Evolutionary conservation across 164 flowering plant species (phyloP).

Genomic region (Macadamia tetraphylla): DNA sequence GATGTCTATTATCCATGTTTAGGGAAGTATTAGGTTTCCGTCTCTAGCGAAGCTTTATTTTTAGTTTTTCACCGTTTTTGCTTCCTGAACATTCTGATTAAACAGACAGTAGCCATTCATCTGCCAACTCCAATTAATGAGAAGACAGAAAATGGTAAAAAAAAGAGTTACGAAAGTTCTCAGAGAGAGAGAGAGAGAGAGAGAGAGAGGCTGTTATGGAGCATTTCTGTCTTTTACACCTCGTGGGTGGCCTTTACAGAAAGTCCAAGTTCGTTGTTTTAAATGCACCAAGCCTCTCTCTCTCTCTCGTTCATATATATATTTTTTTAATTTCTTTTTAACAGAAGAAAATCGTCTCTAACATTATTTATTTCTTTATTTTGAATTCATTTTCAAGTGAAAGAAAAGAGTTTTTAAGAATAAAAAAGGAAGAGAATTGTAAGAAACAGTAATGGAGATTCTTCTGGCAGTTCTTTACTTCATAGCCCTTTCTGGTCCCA

Average conservation of each 20-base stretch:
- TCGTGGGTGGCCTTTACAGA: conserved; percentile 37
- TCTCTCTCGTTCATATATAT: no score
- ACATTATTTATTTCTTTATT: conserved; percentile 39
- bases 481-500: conserved; percentile 60
- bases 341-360: no score
- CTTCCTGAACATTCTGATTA: conserved; percentile 32
- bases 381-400: conserved; percentile 10
- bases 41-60: conserved; percentile 19
- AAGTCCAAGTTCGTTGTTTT: conserved; percentile 62
- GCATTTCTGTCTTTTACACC: conserved; percentile 43
- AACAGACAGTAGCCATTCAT: conserved; percentile 39
- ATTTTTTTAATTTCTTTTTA: no score
- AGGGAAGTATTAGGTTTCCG: conserved; percentile 21
- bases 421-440: conserved; percentile 12
- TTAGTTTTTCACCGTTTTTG: conserved; percentile 22
- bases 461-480: conserved; percentile 49
- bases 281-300: conserved; percentile 22
- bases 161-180: conserved; percentile 3
- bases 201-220: conserved; percentile 32
- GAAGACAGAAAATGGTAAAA: neutral
- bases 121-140: conserved; percentile 27
- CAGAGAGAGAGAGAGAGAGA: conserved; percentile 6
- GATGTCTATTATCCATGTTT: conserved; percentile 3
- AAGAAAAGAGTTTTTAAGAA: conserved; percentile 6
- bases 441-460: conserved; percentile 61